Evolutionary conservation across 257 asterid species (phyloP).

Genomic region (Solanum pennellii): DNA sequence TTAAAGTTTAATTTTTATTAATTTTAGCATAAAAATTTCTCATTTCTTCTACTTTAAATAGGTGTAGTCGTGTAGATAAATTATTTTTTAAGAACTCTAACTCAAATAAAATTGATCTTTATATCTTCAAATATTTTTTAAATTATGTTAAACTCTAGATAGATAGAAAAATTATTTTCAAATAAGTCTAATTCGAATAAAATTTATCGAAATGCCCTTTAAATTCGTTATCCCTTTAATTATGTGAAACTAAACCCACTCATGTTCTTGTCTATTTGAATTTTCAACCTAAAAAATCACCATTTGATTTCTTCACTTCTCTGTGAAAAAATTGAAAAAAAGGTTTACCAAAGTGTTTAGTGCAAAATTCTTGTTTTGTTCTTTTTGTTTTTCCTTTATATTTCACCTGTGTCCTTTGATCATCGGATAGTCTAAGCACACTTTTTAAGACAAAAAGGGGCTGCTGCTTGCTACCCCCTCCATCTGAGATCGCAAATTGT

Average conservation of each 20-base stretch:
- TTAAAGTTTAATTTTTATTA: too few species aligned
- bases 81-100: too few species aligned
- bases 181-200: too few species aligned
- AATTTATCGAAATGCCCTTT: not conserved
- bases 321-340: not conserved
- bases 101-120: too few species aligned
- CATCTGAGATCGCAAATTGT: not conserved
- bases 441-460: not conserved
- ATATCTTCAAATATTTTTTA: too few species aligned
- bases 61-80: too few species aligned
- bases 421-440: not conserved
- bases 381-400: not conserved
- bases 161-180: too few species aligned
- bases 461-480: not conserved
- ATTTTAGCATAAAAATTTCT: too few species aligned
- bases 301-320: not conserved
- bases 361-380: not conserved
- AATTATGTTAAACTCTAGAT: too few species aligned
- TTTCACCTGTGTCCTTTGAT: not conserved
- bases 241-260: not conserved
- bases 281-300: not conserved
- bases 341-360: not conserved
- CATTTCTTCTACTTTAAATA: too few species aligned
- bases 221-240: not conserved
- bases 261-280: not conserved